phyloP scores from a whole-genome alignment of 805 yeast genomes.

The Dipodascopsis tothii region DNA sequence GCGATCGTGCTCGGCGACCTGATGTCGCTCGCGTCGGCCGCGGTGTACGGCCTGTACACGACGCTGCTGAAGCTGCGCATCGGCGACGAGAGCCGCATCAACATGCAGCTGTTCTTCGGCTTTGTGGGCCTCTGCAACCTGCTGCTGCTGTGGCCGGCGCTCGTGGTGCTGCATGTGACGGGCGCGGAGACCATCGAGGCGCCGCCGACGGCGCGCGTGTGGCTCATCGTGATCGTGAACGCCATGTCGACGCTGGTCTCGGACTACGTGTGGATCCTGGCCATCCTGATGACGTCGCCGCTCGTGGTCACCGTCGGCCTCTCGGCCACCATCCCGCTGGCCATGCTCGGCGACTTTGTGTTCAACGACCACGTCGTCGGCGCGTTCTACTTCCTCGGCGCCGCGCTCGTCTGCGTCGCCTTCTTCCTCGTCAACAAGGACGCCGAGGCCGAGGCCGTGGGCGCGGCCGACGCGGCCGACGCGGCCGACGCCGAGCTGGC shows the following conservation, averaged over 20 bases:
- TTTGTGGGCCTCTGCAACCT: constrained; percentile 84
- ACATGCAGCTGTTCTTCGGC: constrained; percentile 86
- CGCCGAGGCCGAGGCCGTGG: constrained; percentile 67
- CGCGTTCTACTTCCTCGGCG: constrained; percentile 66
- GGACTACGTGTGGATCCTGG: constrained; percentile 93
- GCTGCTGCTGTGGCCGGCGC: constrained; percentile 72
- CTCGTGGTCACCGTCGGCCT: constrained; percentile 92
- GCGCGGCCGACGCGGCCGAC: too few relatives aligned
- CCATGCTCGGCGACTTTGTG: constrained; percentile 82
- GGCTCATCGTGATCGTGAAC: constrained; percentile 52
- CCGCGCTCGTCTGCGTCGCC: constrained; percentile 68
- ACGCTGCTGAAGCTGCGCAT: constrained; percentile 70
- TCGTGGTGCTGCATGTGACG: constrained; percentile 53
- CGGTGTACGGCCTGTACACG: constrained; percentile 87
- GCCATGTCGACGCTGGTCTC: constrained; percentile 74
- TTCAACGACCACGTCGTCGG: constrained; percentile 59
- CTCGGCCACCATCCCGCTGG: constrained; percentile 86
- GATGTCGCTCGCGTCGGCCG: constrained; percentile 75
- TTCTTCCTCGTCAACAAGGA: constrained; percentile 76
- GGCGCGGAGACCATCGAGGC: constrained; percentile 66
- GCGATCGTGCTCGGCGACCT: constrained; percentile 58
- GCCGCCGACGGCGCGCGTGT: constrained; percentile 50
- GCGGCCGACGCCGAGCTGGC: too few relatives aligned
- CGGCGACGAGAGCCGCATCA: constrained; percentile 62
- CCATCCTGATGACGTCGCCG: constrained; percentile 88